Percentiles rank a stretch among this genome's conserved stretches.
These are phyloP conservation scores for Claviceps humidiphila DNA, from an alignment of 2,329 filamentous ascomycete genomes.

Conservation along the genomic window DNA sequence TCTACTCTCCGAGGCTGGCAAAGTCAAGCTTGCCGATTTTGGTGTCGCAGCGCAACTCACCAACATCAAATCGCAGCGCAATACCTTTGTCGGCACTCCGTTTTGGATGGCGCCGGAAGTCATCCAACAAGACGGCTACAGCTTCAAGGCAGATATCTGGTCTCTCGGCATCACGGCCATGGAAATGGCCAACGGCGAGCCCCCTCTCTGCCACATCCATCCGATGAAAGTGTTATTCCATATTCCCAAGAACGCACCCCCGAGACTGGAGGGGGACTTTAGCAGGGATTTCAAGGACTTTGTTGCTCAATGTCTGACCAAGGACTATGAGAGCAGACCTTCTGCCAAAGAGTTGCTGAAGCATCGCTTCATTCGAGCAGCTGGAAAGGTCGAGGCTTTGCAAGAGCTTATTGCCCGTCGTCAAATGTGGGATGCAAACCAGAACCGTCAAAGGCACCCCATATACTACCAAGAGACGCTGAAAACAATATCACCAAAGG, in stretches of 20 bases:
- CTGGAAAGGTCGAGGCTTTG: conserved; percentile 76
- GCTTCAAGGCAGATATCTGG: conserved; percentile 91
- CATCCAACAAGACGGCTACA: conserved; percentile 70
- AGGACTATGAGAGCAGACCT: conserved; percentile 74
- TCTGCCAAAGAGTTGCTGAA: conserved; percentile 76
- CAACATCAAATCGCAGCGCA: conserved; percentile 93
- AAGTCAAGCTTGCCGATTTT: conserved; percentile 94
- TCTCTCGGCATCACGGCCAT: conserved; percentile 85
- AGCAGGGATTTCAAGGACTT: conserved; percentile 93
- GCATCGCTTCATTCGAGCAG: conserved; percentile 76
- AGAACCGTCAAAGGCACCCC: conserved; percentile 53
- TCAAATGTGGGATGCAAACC: conserved; percentile 68
- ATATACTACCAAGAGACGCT: conserved; percentile 93
- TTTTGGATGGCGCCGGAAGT: conserved; percentile 97
- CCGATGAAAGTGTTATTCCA: conserved; percentile 91
- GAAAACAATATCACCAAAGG: conserved; percentile 50
- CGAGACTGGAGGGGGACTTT: conserved; percentile 72
- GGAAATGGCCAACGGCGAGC: conserved; percentile 77
- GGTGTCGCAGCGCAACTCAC: conserved; percentile 92
- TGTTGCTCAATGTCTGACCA: conserved; percentile 76
- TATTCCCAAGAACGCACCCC: conserved; percentile 79
- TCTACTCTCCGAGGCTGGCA: conserved; percentile 77
- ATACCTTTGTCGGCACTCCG: conserved; percentile 94
- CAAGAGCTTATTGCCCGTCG: conserved; percentile 77
- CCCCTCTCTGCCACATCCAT: conserved; percentile 73